These are phyloP conservation scores for Pestalotiopsis sp. DNA, from an alignment of 2,329 filamentous ascomycete genomes.

Conservation along the genomic window DNA sequence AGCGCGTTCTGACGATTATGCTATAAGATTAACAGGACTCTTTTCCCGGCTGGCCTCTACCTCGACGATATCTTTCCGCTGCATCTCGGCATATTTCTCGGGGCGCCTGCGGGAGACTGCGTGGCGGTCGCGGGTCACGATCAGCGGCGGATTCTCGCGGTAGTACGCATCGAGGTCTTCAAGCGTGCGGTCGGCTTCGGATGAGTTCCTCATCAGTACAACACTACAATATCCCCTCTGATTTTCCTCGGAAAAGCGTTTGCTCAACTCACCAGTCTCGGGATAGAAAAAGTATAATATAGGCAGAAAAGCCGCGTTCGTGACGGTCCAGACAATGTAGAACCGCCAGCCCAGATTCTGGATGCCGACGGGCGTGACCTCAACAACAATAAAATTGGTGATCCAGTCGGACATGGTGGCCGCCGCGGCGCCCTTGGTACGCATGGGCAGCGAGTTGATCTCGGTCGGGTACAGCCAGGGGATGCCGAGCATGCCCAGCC, in stretches of 20 bases:
- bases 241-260: background rate
- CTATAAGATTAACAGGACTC: background rate
- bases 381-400: constrained; percentile 34
- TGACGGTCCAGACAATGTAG: constrained; percentile 52
- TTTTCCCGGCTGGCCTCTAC: background rate
- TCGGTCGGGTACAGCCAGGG: constrained; percentile 46
- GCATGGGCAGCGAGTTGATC: constrained; percentile 42
- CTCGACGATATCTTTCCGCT: background rate
- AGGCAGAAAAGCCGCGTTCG: constrained; percentile 44
- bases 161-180: constrained; percentile 17
- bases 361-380: constrained; percentile 32
- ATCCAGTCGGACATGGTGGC: constrained; percentile 40
- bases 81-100: constrained; percentile 1
- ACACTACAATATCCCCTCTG: no score
- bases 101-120: background rate
- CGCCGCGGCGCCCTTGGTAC: constrained; percentile 39
- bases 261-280: constrained; percentile 30
- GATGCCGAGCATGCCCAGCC: constrained; percentile 36
- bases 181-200: constrained; percentile 26
- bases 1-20: background rate
- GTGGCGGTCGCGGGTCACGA: background rate
- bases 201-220: background rate
- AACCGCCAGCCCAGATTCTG: constrained; percentile 50
- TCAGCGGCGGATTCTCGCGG: background rate
- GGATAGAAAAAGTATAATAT: constrained; percentile 48